phyloP scores from a whole-genome alignment of 352 stramenopile species.

The Paralagenidium karlingii region DNA sequence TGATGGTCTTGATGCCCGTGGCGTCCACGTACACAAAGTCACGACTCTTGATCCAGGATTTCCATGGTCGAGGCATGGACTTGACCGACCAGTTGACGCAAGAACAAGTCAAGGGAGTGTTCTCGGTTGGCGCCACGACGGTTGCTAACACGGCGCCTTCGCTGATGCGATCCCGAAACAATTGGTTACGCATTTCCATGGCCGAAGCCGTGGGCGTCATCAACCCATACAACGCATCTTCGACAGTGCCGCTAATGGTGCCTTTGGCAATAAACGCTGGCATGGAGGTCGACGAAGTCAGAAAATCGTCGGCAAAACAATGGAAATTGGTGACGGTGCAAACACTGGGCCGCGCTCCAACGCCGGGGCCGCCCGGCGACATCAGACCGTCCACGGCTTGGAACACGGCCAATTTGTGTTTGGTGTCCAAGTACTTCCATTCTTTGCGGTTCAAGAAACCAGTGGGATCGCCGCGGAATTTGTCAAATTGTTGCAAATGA shows the following conservation, averaged over 20 bases:
- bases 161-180: background rate
- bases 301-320: too few relatives aligned
- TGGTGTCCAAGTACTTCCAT: too few relatives aligned
- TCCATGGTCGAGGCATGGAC: background rate
- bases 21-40: constrained; percentile 46
- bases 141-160: background rate
- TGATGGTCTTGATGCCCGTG: constrained; percentile 26
- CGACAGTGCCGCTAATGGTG: constrained; percentile 30
- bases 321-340: too few relatives aligned
- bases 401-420: too few relatives aligned
- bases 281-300: too few relatives aligned
- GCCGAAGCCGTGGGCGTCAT: constrained; percentile 13
- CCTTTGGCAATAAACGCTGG: constrained; percentile 28
- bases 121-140: background rate
- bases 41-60: constrained; percentile 15
- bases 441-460: too few relatives aligned
- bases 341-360: too few relatives aligned
- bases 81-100: background rate
- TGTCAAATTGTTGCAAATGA: too few relatives aligned
- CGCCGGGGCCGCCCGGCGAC: too few relatives aligned
- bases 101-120: background rate
- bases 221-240: constrained; percentile 44
- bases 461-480: too few relatives aligned
- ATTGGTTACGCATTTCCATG: constrained; percentile 27
- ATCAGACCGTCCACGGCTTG: too few relatives aligned